Conservation (phyloP, 2,329 filamentous ascomycete genomes). For the Xylariaceae sp. region DNA sequence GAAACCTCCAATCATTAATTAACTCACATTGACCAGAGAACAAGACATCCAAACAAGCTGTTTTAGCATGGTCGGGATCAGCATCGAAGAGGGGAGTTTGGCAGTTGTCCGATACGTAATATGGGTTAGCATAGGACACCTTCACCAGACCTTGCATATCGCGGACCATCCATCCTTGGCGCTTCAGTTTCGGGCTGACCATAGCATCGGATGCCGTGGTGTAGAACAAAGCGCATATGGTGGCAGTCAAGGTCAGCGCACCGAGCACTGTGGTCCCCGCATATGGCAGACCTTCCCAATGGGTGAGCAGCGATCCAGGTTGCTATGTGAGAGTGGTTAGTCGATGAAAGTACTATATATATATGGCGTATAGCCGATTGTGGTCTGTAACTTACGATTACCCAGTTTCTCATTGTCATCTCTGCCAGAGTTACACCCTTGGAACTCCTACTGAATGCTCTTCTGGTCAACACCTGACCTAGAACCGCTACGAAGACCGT, state of each 20-base stretch:
- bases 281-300: slow-evolving; percentile 69
- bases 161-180: slow-evolving; percentile 57
- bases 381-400: slow-evolving; percentile 51
- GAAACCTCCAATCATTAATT: not conserved
- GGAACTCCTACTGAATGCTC: slow-evolving; percentile 66
- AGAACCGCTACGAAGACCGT: slow-evolving; percentile 78
- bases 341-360: not conserved
- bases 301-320: slow-evolving; percentile 74
- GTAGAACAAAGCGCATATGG: slow-evolving; percentile 73
- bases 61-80: slow-evolving; percentile 50
- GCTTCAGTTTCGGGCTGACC: slow-evolving; percentile 74
- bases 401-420: slow-evolving; percentile 79
- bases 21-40: slow-evolving; percentile 67
- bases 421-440: slow-evolving; percentile 76
- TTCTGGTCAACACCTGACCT: slow-evolving; percentile 75
- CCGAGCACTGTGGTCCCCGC: slow-evolving; percentile 71
- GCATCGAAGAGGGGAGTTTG: slow-evolving; percentile 62
- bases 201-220: slow-evolving; percentile 78
- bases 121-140: slow-evolving; percentile 68
- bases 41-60: slow-evolving; percentile 71
- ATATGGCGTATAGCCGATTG: not conserved
- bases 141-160: slow-evolving; percentile 63
- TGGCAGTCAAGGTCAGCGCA: slow-evolving; percentile 66
- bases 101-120: slow-evolving; percentile 63
- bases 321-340: slow-evolving; percentile 47